Conservation (phyloP, 2,329 filamentous ascomycete species). For the Fusarium nodosum region DNA sequence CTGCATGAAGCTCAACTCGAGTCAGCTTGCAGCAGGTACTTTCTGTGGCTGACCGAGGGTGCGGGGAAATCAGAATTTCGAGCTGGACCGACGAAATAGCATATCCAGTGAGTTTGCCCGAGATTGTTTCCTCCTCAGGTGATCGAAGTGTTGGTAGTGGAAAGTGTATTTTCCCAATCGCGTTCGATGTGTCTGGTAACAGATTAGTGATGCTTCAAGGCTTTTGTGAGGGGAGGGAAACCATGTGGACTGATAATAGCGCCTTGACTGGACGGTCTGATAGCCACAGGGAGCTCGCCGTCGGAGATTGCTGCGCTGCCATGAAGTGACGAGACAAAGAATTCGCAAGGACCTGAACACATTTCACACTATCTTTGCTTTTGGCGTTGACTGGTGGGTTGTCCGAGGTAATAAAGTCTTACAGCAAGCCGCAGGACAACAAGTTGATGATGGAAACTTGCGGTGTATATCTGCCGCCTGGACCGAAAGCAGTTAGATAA, state of each 20-base stretch:
- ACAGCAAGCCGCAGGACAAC: too few species aligned
- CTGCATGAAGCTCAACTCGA: background rate
- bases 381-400: too few species aligned
- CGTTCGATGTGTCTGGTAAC: background rate
- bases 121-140: background rate
- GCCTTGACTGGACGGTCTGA: background rate
- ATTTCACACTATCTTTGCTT: background rate
- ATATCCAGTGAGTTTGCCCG: background rate
- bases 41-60: background rate
- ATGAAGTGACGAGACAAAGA: background rate
- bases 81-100: background rate
- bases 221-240: background rate
- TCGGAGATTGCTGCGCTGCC: background rate
- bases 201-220: background rate
- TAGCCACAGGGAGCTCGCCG: background rate
- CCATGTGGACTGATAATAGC: background rate
- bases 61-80: background rate
- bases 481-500: too few species aligned
- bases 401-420: too few species aligned
- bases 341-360: background rate
- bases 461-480: too few species aligned
- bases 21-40: background rate
- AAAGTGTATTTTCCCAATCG: background rate
- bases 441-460: too few species aligned
- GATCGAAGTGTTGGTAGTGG: accelerated